These are phyloP conservation scores for Globisporangium barbulae DNA, from an alignment of 352 stramenopile species.

Conservation along the genomic window DNA sequence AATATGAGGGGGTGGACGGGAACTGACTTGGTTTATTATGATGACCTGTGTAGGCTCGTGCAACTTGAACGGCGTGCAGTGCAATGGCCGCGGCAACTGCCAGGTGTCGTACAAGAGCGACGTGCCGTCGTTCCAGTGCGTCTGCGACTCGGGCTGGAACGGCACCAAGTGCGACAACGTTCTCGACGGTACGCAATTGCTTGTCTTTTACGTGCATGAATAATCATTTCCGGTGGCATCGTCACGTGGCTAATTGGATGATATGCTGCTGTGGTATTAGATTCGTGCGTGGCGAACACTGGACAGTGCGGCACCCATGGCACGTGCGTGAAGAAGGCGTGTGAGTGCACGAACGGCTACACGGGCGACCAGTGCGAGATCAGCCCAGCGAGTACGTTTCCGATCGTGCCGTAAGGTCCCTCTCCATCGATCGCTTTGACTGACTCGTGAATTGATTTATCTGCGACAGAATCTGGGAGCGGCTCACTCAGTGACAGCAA, in stretches of 20 bases:
- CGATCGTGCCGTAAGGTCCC: not conserved
- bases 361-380: conserved; percentile 50
- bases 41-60: conserved; percentile 26
- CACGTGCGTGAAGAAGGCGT: conserved; percentile 36
- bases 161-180: conserved; percentile 63
- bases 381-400: conserved; percentile 24
- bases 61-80: conserved; percentile 46
- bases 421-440: not conserved
- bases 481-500: conserved; percentile 8
- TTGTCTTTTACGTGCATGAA: too few species aligned
- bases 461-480: conserved; percentile 2
- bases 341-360: conserved; percentile 38
- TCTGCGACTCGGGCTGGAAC: conserved; percentile 67
- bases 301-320: conserved; percentile 46
- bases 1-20: not conserved
- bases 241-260: not conserved
- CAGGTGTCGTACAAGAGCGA: conserved; percentile 26
- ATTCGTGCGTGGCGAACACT: conserved; percentile 35
- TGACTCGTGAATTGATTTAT: not conserved
- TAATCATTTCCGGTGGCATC: too few species aligned
- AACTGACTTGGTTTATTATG: conserved; percentile 1
- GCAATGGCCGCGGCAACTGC: conserved; percentile 68
- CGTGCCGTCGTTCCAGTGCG: conserved; percentile 50
- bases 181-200: conserved; percentile 25
- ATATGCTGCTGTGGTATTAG: conserved; percentile 14